A percentile compares a stretch with the other conserved stretches of the same genome.
Evolutionary conservation across 805 yeast genomes (phyloP).

Genomic region (Lachancea mirantina): DNA sequence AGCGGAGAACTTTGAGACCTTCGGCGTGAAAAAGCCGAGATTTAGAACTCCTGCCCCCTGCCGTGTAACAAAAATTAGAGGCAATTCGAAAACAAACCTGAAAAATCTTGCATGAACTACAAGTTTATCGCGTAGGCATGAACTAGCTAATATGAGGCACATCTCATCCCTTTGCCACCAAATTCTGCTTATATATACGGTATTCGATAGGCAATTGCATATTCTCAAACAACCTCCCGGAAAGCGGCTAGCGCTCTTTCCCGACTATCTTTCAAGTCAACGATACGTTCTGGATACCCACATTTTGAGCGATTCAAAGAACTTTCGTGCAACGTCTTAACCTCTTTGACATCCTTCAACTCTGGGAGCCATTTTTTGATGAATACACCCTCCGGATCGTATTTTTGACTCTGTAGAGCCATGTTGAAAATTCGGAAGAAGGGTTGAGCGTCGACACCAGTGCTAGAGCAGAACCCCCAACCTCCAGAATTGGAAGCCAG

Average conservation of each 20-base stretch:
- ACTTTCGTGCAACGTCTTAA: constrained; percentile 25
- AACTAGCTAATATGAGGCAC: too few species aligned
- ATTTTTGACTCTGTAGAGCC: constrained; percentile 41
- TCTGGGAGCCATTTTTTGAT: constrained; percentile 48
- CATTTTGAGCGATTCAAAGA: constrained; percentile 6
- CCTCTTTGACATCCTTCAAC: constrained; percentile 23
- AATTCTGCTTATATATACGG: too few species aligned
- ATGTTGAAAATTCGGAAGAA: constrained; percentile 52
- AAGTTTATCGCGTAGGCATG: too few species aligned
- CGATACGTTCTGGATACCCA: constrained; percentile 40
- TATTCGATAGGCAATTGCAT: not conserved
- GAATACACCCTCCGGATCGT: constrained; percentile 41
- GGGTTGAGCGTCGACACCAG: constrained; percentile 51
- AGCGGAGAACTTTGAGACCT: constrained; percentile 26
- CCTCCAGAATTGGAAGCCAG: constrained; percentile 50
- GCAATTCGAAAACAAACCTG: too few species aligned
- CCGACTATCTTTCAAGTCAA: constrained; percentile 36
- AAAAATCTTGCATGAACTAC: too few species aligned
- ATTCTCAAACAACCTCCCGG: constrained; percentile 29
- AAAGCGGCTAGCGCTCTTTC: constrained; percentile 38
- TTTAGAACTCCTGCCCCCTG: too few species aligned
- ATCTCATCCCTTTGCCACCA: too few species aligned
- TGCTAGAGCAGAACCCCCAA: constrained; percentile 49
- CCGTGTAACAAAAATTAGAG: too few species aligned
- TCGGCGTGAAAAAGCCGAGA: constrained; percentile 13